Conservation (phyloP, 768 basidiomycete genomes). For the Leccinum imitatum region DNA sequence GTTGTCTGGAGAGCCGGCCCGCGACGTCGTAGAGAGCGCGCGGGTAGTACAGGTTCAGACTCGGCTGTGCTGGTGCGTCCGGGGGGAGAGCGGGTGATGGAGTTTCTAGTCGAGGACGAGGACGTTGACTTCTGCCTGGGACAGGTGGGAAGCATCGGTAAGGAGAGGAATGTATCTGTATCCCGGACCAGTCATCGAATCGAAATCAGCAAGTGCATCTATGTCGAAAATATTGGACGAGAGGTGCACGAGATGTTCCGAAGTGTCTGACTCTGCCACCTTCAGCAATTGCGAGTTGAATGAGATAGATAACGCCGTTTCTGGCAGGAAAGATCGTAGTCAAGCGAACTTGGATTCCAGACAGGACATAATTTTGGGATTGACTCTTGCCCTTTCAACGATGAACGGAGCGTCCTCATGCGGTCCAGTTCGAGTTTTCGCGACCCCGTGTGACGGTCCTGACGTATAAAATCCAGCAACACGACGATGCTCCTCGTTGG, state of each 20-base stretch:
- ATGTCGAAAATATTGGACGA: slow-evolving; percentile 14
- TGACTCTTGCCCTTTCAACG: slow-evolving; percentile 1
- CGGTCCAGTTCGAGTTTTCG: neutral
- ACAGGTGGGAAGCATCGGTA: slow-evolving; percentile 7
- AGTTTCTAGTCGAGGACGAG: slow-evolving; percentile 55
- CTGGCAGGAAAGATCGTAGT: slow-evolving; percentile 10
- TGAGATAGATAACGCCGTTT: neutral
- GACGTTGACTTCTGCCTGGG: slow-evolving; percentile 37
- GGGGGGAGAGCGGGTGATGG: slow-evolving; percentile 43
- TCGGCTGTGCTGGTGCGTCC: neutral
- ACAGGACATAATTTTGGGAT: slow-evolving; percentile 20
- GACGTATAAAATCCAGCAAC: slow-evolving; percentile 30
- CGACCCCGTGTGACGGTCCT: neutral
- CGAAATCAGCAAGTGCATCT: slow-evolving; percentile 5
- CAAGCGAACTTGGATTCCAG: slow-evolving; percentile 16
- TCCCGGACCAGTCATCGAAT: slow-evolving; percentile 7
- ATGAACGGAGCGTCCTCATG: slow-evolving; percentile 4
- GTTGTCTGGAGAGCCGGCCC: slow-evolving; percentile 31
- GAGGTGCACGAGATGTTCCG: slow-evolving; percentile 14
- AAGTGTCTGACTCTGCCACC: slow-evolving; percentile 6
- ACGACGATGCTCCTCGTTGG: slow-evolving; percentile 34
- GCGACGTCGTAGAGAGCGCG: slow-evolving; percentile 42
- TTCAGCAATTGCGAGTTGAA: slow-evolving; percentile 10
- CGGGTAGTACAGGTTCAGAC: slow-evolving; percentile 42
- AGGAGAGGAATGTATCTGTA: slow-evolving; percentile 13